Conservation (phyloP, 2,329 filamentous ascomycete species). For the Fusarium solani-melongenae region DNA sequence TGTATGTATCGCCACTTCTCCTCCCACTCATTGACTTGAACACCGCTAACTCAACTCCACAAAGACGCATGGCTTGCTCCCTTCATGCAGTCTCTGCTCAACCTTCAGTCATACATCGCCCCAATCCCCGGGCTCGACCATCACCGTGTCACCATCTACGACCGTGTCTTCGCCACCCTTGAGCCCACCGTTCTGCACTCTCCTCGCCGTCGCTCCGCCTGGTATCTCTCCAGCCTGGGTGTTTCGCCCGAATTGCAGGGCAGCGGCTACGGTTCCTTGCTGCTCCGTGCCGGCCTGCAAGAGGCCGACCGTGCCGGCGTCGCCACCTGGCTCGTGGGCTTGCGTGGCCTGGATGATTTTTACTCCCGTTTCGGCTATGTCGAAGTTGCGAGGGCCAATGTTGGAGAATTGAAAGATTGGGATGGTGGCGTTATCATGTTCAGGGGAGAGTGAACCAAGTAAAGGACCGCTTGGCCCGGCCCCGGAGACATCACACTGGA, state of each 20-base stretch:
- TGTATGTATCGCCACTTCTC: constrained; percentile 39
- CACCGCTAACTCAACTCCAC: neutral
- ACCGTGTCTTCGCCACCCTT: constrained; percentile 40
- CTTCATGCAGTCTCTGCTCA: constrained; percentile 39
- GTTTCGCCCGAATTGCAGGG: constrained; percentile 48
- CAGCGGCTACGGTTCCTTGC: constrained; percentile 45
- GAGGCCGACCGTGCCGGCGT: constrained; percentile 44
- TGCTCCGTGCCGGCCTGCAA: constrained; percentile 46
- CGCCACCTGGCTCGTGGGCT: constrained; percentile 48
- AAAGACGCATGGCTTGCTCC: constrained; percentile 47
- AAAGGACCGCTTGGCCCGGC: neutral
- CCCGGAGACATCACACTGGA: neutral
- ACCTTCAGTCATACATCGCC: constrained; percentile 40
- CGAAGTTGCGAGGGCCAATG: constrained; percentile 49
- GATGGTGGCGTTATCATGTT: constrained; percentile 53
- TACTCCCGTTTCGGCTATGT: constrained; percentile 49
- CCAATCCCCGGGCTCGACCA: constrained; percentile 38
- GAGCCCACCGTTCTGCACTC: constrained; percentile 43
- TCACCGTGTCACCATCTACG: constrained; percentile 36
- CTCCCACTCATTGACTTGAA: neutral
- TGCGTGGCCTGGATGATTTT: constrained; percentile 46
- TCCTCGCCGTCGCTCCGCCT: constrained; percentile 45
- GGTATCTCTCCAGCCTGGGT: constrained; percentile 51
- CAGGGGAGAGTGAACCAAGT: constrained; percentile 41
- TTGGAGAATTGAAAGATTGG: constrained; percentile 50